A percentile compares a stretch with the other conserved stretches of the same genome.
phyloP scores from a whole-genome alignment of 352 stramenopile genomes.

The Globisporangium spinosum region DNA sequence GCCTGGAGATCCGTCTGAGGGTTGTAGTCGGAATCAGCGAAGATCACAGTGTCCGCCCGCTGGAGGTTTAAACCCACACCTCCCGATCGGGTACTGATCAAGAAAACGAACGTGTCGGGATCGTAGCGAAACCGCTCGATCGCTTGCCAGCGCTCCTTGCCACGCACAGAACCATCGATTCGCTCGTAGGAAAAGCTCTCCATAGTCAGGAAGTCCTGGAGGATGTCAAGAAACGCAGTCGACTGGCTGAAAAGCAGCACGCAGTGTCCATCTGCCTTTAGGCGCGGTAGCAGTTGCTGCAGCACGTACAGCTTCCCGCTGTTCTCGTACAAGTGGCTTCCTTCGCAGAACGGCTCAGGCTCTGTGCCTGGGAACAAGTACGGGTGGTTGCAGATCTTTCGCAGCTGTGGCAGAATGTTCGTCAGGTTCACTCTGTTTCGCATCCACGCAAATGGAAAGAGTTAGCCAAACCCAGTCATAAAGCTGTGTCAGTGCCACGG shows the following conservation, averaged over 20 bases:
- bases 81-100: constrained; percentile 73
- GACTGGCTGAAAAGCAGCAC: constrained; percentile 83
- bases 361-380: constrained; percentile 92
- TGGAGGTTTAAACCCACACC: constrained; percentile 72
- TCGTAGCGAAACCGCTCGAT: constrained; percentile 85
- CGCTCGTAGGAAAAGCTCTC: constrained; percentile 75
- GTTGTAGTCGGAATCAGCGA: constrained; percentile 80
- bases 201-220: constrained; percentile 77
- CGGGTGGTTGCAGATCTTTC: constrained; percentile 77
- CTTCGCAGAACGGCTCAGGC: constrained; percentile 70
- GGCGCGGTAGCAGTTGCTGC: constrained; percentile 70
- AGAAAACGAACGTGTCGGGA: constrained; percentile 86
- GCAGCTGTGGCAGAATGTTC: constrained; percentile 96
- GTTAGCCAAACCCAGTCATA: background rate
- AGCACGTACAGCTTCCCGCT: constrained; percentile 86
- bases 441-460: background rate
- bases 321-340: constrained; percentile 67
- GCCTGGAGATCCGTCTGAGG: constrained; percentile 70
- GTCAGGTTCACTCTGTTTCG: constrained; percentile 78
- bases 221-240: constrained; percentile 71
- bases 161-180: constrained; percentile 70
- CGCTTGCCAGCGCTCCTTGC: constrained; percentile 74
- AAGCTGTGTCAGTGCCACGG: background rate
- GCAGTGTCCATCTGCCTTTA: constrained; percentile 81
- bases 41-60: constrained; percentile 81